These are phyloP conservation scores for Suillus clintonianus DNA, from an alignment of 768 basidiomycete genomes.

Conservation along the genomic window DNA sequence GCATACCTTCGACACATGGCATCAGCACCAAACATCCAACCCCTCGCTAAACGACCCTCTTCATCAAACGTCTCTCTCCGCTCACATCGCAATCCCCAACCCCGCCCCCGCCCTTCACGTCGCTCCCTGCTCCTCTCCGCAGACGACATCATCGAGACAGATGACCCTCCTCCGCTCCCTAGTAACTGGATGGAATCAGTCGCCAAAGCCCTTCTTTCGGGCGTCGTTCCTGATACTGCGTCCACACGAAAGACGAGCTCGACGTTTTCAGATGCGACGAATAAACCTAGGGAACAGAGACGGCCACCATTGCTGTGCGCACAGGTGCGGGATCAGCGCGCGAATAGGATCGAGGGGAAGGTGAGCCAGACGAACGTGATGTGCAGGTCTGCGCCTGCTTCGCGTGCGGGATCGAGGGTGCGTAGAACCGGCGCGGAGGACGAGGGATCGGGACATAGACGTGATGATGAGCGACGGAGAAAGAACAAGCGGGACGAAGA, in stretches of 20 bases:
- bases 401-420: slow-evolving; percentile 53
- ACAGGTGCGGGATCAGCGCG: slow-evolving; percentile 34
- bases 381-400: slow-evolving; percentile 71
- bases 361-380: slow-evolving; percentile 59
- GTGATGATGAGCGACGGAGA: slow-evolving; percentile 24
- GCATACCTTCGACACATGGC: slow-evolving; percentile 77
- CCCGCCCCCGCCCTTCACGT: slow-evolving; percentile 17
- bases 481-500: slow-evolving; percentile 15
- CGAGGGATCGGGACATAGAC: slow-evolving; percentile 14
- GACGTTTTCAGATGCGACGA: slow-evolving; percentile 26
- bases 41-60: slow-evolving; percentile 33
- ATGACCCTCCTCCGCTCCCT: slow-evolving; percentile 55
- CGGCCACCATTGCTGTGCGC: slow-evolving; percentile 35
- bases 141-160: slow-evolving; percentile 26
- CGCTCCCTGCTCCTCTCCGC: slow-evolving; percentile 35
- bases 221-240: slow-evolving; percentile 35
- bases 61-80: slow-evolving; percentile 32
- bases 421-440: slow-evolving; percentile 26
- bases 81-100: slow-evolving; percentile 39
- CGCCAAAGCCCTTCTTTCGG: slow-evolving; percentile 63
- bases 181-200: slow-evolving; percentile 72
- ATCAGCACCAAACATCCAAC: slow-evolving; percentile 52
- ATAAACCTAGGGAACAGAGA: slow-evolving; percentile 18
- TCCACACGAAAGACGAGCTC: slow-evolving; percentile 25
- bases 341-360: slow-evolving; percentile 27